Base-by-base conservation (phyloP, 1,284 basidiomycete genomes). In the Schizophyllum commune region DNA sequence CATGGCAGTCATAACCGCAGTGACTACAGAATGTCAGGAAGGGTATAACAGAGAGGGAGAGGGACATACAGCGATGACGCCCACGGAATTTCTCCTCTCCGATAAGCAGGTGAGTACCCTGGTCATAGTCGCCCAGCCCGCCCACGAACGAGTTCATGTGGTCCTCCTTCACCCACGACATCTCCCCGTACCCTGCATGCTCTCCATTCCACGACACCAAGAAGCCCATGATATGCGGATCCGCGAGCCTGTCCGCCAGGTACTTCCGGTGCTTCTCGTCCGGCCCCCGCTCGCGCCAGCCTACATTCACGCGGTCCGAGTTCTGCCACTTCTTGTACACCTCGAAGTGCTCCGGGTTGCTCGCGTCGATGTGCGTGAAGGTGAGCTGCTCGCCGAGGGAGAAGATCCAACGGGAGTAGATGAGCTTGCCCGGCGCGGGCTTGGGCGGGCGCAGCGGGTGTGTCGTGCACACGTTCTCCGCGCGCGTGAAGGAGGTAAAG, bases 61-160 rank as follows among this genome's bases (percentile, higher is more conserved):
- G 3, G 53, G 3, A 55, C 65, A n/a, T 51, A 66, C 65, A 65
- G 21, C 65, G 39, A 19, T 63, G 57, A 13, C 64, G 58, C 9
- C 65, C 65, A 17, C 64, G 52, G 57, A 66, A 66, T 32, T 65
- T 64, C 53, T 66, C 65, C 34, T 66, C 64, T 2, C 65, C 65
- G 32, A 66, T 64, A 11, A 66, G 56, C 8, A 66, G 57, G 55
- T 66, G 65, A 19, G 64, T 66, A 60, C 65, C 64, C 51, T 65
- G 64, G 47, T 66, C 65, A n/a, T 63, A 66, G 21, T 65, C 62
- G 4, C 65, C 65, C 17, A 66, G 52, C 5, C 65, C 64, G 55
- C 65, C 65, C 13, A 65, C 63, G 57, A 63, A 66, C 9, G 62
- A 63, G 15, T 62, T 61, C 61, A 66, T 61, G 7, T 57, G 64